Evolutionary conservation across 495 filamentous ascomycete genomes (phyloP).

Genomic region (Hypoxylon cercidicola): DNA sequence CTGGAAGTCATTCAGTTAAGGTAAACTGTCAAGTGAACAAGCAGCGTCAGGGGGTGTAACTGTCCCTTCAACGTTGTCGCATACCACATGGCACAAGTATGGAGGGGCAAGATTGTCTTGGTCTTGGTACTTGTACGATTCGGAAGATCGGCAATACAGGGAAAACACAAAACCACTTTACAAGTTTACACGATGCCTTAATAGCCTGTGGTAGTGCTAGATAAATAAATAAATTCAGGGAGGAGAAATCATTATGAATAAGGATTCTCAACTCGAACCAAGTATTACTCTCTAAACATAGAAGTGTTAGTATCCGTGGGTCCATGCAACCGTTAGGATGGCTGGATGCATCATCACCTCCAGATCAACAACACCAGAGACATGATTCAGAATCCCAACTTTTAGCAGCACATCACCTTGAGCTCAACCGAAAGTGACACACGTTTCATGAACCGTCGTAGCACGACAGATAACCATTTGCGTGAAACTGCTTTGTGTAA

Average conservation of each 20-base stretch:
- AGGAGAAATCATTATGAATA: not conserved
- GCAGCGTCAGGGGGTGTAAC: constrained; percentile 3
- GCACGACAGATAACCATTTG: too few species aligned
- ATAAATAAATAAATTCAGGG: not conserved
- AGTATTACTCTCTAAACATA: not conserved
- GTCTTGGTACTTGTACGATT: constrained; percentile 6
- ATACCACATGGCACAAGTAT: not conserved
- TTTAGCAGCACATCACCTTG: too few species aligned
- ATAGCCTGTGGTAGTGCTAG: not conserved
- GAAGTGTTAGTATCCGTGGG: too few species aligned
- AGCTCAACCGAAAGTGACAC: too few species aligned
- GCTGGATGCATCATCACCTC: too few species aligned
- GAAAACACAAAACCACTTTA: not conserved
- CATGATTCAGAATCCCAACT: too few species aligned
- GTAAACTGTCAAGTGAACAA: not conserved
- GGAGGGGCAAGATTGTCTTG: constrained; percentile 35
- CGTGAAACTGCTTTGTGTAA: too few species aligned
- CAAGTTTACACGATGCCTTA: not conserved
- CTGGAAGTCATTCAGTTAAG: not conserved
- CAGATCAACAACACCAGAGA: too few species aligned
- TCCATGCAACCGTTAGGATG: too few species aligned
- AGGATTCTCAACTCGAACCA: not conserved
- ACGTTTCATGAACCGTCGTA: too few species aligned
- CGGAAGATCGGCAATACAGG: constrained; percentile 10
- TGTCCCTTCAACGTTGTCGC: constrained; percentile 7